Base-by-base conservation (phyloP, 805 yeast genomes). In the Ogataea nonfermentans region DNA sequence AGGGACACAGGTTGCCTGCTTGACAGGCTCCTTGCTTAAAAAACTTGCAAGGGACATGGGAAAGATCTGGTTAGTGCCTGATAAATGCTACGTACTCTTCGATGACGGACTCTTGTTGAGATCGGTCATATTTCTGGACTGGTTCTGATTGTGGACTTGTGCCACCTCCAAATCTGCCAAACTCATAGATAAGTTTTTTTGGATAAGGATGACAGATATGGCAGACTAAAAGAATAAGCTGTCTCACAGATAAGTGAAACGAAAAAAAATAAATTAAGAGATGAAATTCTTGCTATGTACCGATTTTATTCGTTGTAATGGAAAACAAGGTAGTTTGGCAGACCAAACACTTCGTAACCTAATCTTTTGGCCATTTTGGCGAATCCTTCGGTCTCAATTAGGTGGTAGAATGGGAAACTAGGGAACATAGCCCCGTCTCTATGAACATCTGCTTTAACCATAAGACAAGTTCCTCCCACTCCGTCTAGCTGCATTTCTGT, bases 361-460 rank as follows among this genome's bases (percentile, higher is more conserved):
- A 93, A 72, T 53, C 98, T 73, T 63, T 89, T 88, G 30, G 96
- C 96, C 98, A 93, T 93, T 63, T 83, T 84, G n/a, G 93, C 97
- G 65, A 93, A 93, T 12, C 99, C 99, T 66, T 93, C 99, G 8
- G 97, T 90, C 69, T 93, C 99, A 48, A 93, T 89, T 62, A 93
- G 73, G 62, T 93, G 95, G 62, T 91, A 90, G 71, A 93, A 93
- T 44, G 99, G 93, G 78, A 93, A 93, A 35, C 95, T 86, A 12
- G 99, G 99, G 78, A 93, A 93, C 97, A 93, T 91, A 40, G 98
- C 98, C 36, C 99, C 99, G 63, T 93, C 99, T 61, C 99, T 76
- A 65, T 93, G 99, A 38, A 93, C 99, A 52, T 90, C 97, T 9
- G 97, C 95, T 59, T 91, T 88, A 22, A 93, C 99, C 66, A 93